Evolutionary conservation across 495 filamentous ascomycete genomes (phyloP), one percentile per base, ranked within the genome.

Genomic region (Penicillium samsonianum): DNA sequence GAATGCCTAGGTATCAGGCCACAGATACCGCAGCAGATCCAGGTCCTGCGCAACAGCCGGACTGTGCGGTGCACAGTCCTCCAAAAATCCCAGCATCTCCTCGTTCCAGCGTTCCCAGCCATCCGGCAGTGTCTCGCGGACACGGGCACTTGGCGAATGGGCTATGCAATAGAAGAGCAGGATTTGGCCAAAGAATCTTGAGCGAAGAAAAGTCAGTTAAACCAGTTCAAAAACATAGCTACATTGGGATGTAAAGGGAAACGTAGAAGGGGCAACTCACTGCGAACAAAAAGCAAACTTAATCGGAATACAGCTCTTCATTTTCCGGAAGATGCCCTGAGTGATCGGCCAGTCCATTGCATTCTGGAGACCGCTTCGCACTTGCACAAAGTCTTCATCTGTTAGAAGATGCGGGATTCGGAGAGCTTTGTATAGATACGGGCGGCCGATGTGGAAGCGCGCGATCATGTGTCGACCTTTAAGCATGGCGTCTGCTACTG

Each of bases 231-330:
- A 23, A 8, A 35, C 16, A 16, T 35, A 35, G 11, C 16, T 5
- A 16, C n/a, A n/a, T 38, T 7, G 7, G 30, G 2, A n/a, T 16
- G 14, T 4, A 14, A 38, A 25, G 23, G 11, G 33, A 41, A 53
- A 23, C 12, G 22, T 17, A 26, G 35, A 55, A 31, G 23, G 7
- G 10, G 11, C 33, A 22, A 67, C 75, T 50, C 57, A 78, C 75
- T 79, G 76, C 7, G 76, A 79, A 58, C 76, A 79, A 59, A 79
- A 79, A 1, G 75, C 75, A 58, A 79, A 79, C 40, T 67, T 73
- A 30, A 79, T 76, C 20, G 76, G 76, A 37, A 79, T 77, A 42
- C 76, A 79, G 47, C 74, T 77, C 54, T 72, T 78, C 76, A 79
- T 79, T 19, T 70, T 63, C n/a, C 65, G 64, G 53, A 79, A 79